A percentile compares a stretch with the other conserved stretches of the same genome.
Conservation (phyloP, 352 stramenopile genomes). For the Globisporangium spinosum region DNA sequence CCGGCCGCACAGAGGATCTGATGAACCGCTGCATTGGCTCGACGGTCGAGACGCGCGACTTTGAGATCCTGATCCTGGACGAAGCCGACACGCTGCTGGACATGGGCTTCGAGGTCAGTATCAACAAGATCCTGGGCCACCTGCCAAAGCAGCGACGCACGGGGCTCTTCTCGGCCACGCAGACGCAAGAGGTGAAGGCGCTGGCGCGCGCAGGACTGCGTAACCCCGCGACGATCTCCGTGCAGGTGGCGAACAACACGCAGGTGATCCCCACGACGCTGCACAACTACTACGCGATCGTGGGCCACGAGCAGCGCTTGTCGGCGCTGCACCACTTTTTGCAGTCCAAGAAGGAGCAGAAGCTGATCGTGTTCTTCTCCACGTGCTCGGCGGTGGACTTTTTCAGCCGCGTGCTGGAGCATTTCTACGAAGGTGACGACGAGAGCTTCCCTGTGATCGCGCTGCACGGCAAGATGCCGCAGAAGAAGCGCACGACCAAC, state of each 20-base stretch:
- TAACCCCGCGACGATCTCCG: slow-evolving; percentile 97
- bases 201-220: slow-evolving; percentile 94
- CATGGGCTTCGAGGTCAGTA: slow-evolving; percentile 95
- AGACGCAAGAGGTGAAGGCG: slow-evolving; percentile 94
- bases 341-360: slow-evolving; percentile 76
- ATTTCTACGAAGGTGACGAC: slow-evolving; percentile 46
- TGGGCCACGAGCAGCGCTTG: slow-evolving; percentile 93
- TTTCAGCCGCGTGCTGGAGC: slow-evolving; percentile 90
- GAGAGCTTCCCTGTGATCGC: slow-evolving; percentile 50
- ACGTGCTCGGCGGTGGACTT: slow-evolving; percentile 99
- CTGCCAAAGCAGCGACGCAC: slow-evolving; percentile 98
- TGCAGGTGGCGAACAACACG: slow-evolving; percentile 91
- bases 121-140: slow-evolving; percentile 93
- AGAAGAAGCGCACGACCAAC: slow-evolving; percentile 84
- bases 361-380: slow-evolving; percentile 98
- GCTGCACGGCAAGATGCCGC: slow-evolving; percentile 94
- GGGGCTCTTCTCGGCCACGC: slow-evolving; percentile 89
- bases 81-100: slow-evolving; percentile 99
- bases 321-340: slow-evolving; percentile 92
- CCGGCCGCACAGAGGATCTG: slow-evolving; percentile 84
- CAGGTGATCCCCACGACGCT: slow-evolving; percentile 73
- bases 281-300: slow-evolving; percentile 95
- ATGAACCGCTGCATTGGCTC: slow-evolving; percentile 76
- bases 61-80: slow-evolving; percentile 98
- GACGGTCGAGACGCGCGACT: slow-evolving; percentile 86